Evolutionary conservation across 1,284 basidiomycete genomes (phyloP).

Genomic region (Somion occarium): DNA sequence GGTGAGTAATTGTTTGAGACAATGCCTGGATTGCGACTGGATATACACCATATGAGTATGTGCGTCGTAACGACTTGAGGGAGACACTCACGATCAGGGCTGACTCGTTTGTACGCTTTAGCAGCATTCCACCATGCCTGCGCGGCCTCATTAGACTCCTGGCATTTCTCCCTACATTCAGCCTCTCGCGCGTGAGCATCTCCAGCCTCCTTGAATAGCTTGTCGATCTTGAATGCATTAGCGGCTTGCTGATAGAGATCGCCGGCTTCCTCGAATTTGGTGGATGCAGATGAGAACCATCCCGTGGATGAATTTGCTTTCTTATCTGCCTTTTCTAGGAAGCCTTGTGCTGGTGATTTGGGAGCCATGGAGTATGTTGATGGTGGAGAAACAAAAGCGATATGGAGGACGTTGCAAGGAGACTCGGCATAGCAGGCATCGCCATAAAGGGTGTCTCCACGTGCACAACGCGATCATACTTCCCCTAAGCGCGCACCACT

Average conservation of each 20-base stretch:
- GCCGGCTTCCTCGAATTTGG: slow-evolving; percentile 90
- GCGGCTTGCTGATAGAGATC: slow-evolving; percentile 94
- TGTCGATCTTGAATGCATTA: slow-evolving; percentile 94
- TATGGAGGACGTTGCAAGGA: slow-evolving; percentile 5
- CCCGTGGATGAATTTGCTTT: slow-evolving; percentile 78
- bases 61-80: no score
- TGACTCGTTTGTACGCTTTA: slow-evolving; percentile 88
- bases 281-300: slow-evolving; percentile 80
- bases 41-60: slow-evolving; percentile 1
- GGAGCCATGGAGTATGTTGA: slow-evolving; percentile 25
- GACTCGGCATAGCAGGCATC: not conserved
- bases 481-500: no score
- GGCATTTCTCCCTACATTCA: slow-evolving; percentile 83
- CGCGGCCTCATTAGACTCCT: slow-evolving; percentile 88
- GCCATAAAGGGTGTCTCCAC: not conserved
- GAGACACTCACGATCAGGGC: slow-evolving; percentile 67
- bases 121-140: slow-evolving; percentile 97
- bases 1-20: slow-evolving; percentile 78
- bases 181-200: slow-evolving; percentile 87
- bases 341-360: slow-evolving; percentile 62
- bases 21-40: slow-evolving; percentile 91
- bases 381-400: slow-evolving; percentile 2
- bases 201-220: slow-evolving; percentile 86
- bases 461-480: not conserved
- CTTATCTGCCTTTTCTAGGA: slow-evolving; percentile 89